phyloP scores from a whole-genome alignment of 31 red algal genomes.

The Bonnemaisonia californica region DNA sequence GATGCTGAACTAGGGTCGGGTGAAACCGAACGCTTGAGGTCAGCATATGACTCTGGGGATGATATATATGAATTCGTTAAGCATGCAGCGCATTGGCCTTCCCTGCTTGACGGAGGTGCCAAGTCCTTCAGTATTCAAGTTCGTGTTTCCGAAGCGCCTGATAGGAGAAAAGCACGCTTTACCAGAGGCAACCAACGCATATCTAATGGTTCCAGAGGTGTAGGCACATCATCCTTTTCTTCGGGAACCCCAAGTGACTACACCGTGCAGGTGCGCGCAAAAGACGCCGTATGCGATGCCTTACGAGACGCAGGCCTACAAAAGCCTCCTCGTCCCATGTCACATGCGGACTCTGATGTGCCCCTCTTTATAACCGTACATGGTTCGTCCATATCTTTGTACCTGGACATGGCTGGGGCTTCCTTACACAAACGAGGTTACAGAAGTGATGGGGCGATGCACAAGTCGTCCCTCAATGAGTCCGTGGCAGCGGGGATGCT shows the following conservation, averaged over 20 bases:
- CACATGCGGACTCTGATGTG: slow-evolving; percentile 3
- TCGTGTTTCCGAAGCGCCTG: background rate
- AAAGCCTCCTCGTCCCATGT: slow-evolving; percentile 15
- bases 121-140: slow-evolving; percentile 31
- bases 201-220: background rate
- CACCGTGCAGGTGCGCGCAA: slow-evolving; percentile 8
- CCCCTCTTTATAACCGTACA: slow-evolving; percentile 28
- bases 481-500: slow-evolving; percentile 52
- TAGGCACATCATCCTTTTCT: background rate
- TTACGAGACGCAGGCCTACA: background rate
- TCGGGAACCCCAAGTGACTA: background rate
- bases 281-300: slow-evolving; percentile 51
- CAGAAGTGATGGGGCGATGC: slow-evolving; percentile 19
- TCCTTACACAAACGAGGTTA: slow-evolving; percentile 64
- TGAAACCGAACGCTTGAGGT: background rate
- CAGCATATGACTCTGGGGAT: slow-evolving; percentile 1
- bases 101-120: slow-evolving; percentile 8
- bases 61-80: slow-evolving; percentile 16
- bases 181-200: background rate
- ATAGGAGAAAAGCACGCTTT: background rate
- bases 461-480: slow-evolving; percentile 45
- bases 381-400: slow-evolving; percentile 12
- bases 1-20: background rate
- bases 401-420: slow-evolving; percentile 51
- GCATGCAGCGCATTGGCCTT: background rate